Evolutionary conservation across 202 grass and related monocot genomes (phyloP), one percentile per base, ranked within the genome.

Genomic region (Digitaria exilis): DNA sequence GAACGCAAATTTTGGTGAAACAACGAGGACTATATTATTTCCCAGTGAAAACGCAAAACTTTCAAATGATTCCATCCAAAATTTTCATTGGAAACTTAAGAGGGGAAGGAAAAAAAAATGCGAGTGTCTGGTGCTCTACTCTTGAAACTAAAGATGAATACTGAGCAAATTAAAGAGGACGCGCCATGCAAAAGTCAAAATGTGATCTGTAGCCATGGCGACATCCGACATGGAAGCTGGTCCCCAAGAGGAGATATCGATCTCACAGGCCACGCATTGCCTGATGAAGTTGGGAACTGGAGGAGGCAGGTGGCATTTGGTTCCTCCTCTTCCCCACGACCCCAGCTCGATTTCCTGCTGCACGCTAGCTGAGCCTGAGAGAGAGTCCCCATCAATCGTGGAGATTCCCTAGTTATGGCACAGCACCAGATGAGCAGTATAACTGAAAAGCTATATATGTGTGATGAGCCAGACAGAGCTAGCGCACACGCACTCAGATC

Each of bases 381-480:
- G 28, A 37, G 35, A 3, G 35, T 65, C 85, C 68, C 81, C 81
- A 70, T 84, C 76, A 84, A 59, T 73, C 49, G n/a, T 50, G 65
- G 83, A 86, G 79, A 90, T 90, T 90, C 79, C 13, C 77, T 2
- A 21, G 79, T 76, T 77, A 9, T 44, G 67, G 56, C 35, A 71
- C 18, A 32, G 28, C 31, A 16, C 37, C 37, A 39, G n/a, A n/a
- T 7, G 16, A 62, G 66, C 10, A 34, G 21, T 48, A 29, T 35
- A 80, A 82, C 21, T 82, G 44, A 78, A 78, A 87, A 78, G 44
- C 17, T n/a, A n/a, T n/a, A n/a, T n/a, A n/a, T n/a, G n/a, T n/a
- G n/a, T n/a, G n/a, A n/a, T n/a, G 50, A 88, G 51, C 41, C 26
- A 82, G 61, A 35, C 45, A 83, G 55, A 30, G n/a, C n/a, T n/a